Evolutionary conservation across 208 protist species (phyloP).

Genomic region (Leishmania braziliensis): DNA sequence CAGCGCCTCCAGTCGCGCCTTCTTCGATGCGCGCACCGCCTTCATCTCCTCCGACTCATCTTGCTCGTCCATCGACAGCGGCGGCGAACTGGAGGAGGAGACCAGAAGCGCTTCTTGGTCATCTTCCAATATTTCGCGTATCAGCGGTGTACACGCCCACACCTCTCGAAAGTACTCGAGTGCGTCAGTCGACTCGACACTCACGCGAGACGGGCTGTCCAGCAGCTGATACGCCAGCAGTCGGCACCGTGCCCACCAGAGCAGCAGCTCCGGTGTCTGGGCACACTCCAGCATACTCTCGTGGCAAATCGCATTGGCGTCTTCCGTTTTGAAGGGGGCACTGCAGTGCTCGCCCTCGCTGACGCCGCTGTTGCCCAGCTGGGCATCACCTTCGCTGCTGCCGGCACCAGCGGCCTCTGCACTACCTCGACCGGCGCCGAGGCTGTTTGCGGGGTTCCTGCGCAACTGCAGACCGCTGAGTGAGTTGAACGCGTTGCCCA

Average conservation of each 20-base stretch:
- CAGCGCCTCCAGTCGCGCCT: conserved; percentile 3
- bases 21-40: not conserved
- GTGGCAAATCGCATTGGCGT: conserved; percentile 37
- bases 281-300: conserved; percentile 57
- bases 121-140: conserved; percentile 43
- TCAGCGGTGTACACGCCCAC: conserved; percentile 52
- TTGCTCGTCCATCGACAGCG: not conserved
- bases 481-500: conserved; percentile 8
- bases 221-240: conserved; percentile 62
- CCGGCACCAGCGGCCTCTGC: not conserved
- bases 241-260: conserved; percentile 88
- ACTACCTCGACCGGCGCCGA: not conserved
- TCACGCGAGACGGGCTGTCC: conserved; percentile 27
- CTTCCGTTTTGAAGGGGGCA: conserved; percentile 22
- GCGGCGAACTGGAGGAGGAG: conserved; percentile 15
- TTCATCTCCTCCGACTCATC: conserved; percentile 1
- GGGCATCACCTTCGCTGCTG: not conserved
- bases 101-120: conserved; percentile 22
- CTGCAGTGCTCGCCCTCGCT: conserved; percentile 4
- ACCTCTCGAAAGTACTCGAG: conserved; percentile 64
- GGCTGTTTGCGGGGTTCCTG: not conserved
- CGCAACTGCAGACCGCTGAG: not conserved
- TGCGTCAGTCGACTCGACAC: conserved; percentile 46
- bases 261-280: conserved; percentile 30
- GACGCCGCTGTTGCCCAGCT: not conserved